These are phyloP conservation scores for Talaromyces sp. DNA, from an alignment of 2,329 filamentous ascomycete genomes.

Conservation along the genomic window DNA sequence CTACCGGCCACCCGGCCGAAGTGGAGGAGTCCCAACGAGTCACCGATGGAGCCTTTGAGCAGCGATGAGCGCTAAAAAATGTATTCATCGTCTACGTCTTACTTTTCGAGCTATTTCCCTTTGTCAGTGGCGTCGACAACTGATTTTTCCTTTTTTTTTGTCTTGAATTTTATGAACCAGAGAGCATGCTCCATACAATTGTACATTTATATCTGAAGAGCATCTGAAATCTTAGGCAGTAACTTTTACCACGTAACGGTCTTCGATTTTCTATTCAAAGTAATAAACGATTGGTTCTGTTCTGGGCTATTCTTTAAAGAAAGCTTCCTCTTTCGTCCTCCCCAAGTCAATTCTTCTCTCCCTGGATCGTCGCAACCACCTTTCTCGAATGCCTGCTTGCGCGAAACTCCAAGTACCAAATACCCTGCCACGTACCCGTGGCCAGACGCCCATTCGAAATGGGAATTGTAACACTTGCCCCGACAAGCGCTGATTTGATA, in stretches of 20 bases:
- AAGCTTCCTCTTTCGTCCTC: not conserved
- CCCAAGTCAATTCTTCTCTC: constrained; percentile 53
- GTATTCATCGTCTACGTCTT: not conserved
- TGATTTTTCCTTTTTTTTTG: constrained; percentile 15
- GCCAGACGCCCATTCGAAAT: constrained; percentile 78
- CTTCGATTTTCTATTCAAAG: not conserved
- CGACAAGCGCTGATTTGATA: constrained; percentile 84
- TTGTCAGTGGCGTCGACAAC: constrained; percentile 9
- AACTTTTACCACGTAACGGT: not conserved
- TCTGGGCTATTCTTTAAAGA: not conserved
- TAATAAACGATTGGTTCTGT: not conserved
- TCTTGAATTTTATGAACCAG: constrained; percentile 16
- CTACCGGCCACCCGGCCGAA: constrained; percentile 54
- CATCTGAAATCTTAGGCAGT: constrained; percentile 22
- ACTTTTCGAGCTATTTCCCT: not conserved
- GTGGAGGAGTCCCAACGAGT: constrained; percentile 54
- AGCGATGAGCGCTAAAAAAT: constrained; percentile 44
- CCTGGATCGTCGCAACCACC: constrained; percentile 90
- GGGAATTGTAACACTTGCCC: constrained; percentile 83
- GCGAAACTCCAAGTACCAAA: constrained; percentile 93
- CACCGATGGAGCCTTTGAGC: constrained; percentile 53
- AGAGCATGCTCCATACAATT: constrained; percentile 22
- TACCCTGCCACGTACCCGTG: constrained; percentile 60
- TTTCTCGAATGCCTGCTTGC: constrained; percentile 67
- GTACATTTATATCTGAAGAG: constrained; percentile 5